Evolutionary conservation across 1,284 basidiomycete genomes (phyloP).

Genomic region (Hymenochaete sp.): DNA sequence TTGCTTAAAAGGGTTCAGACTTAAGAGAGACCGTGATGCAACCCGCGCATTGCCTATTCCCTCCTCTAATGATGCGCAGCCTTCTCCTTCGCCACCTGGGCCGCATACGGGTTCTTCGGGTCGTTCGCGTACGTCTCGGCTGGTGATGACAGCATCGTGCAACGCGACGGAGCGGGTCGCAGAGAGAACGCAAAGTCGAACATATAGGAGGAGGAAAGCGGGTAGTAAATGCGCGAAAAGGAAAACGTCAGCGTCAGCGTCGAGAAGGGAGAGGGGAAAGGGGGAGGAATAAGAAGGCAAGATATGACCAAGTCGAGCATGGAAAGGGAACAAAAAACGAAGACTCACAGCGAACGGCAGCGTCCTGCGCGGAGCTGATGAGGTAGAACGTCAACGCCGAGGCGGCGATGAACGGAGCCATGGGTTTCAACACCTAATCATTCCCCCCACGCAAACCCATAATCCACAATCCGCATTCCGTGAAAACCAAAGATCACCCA

Average conservation of each 20-base stretch:
- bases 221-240: too few relatives aligned
- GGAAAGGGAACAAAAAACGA: not conserved
- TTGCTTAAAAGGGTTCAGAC: too few relatives aligned
- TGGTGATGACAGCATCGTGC: too few relatives aligned
- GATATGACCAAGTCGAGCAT: slow-evolving; percentile 3
- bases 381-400: slow-evolving; percentile 56
- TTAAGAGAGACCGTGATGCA: too few relatives aligned
- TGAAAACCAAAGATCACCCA: slow-evolving; percentile 8
- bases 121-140: slow-evolving; percentile 62
- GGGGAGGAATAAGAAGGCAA: too few relatives aligned
- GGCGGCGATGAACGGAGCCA: slow-evolving; percentile 71
- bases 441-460: slow-evolving; percentile 10
- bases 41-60: too few relatives aligned
- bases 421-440: slow-evolving; percentile 51
- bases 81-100: slow-evolving; percentile 47
- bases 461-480: slow-evolving; percentile 11
- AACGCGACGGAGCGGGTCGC: too few relatives aligned
- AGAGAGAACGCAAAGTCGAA: too few relatives aligned
- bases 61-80: slow-evolving; percentile 28
- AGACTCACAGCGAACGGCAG: slow-evolving; percentile 58
- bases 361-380: slow-evolving; percentile 54
- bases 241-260: not conserved
- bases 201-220: too few relatives aligned
- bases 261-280: not conserved
- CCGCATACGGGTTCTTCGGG: slow-evolving; percentile 72